Percentiles rank a stretch among this genome's conserved stretches.
Conservation (phyloP, 495 filamentous ascomycete species). For the Aeminium ludgeri region DNA sequence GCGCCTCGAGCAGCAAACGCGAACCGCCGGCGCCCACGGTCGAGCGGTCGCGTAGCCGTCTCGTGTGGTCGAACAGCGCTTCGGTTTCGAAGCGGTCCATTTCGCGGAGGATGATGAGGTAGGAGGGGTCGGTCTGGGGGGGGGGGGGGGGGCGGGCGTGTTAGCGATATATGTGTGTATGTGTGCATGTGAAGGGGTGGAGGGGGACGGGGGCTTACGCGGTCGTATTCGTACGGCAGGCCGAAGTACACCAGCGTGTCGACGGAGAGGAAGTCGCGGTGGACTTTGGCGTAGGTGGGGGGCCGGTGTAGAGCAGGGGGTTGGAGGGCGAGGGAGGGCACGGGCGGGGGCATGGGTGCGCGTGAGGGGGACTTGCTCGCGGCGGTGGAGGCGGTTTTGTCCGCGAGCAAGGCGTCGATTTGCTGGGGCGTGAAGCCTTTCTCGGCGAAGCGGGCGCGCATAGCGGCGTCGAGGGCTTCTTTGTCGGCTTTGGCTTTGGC, state of each 20-base stretch:
- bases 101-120: constrained; percentile 27
- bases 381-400: no score
- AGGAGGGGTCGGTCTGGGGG: constrained; percentile 18
- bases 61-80: constrained; percentile 28
- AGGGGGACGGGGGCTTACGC: constrained; percentile 16
- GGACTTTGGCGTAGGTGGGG: constrained; percentile 24
- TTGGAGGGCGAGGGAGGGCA: no score
- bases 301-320: no score
- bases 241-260: constrained; percentile 27
- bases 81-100: constrained; percentile 27
- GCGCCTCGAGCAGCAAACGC: constrained; percentile 23
- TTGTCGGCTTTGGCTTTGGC: constrained; percentile 24
- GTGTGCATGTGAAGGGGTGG: neutral
- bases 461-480: constrained; percentile 32
- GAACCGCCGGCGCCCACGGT: no score
- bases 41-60: constrained; percentile 19
- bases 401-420: constrained; percentile 19
- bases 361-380: no score
- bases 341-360: no score
- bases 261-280: constrained; percentile 22
- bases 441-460: constrained; percentile 13
- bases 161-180: neutral
- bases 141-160: neutral
- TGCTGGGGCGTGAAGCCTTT: constrained; percentile 25
- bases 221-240: constrained; percentile 25